A percentile compares a stretch with the other conserved stretches of the same genome.
phyloP scores from a whole-genome alignment of 2,329 filamentous ascomycete genomes.

The Diaporthe destruens region DNA sequence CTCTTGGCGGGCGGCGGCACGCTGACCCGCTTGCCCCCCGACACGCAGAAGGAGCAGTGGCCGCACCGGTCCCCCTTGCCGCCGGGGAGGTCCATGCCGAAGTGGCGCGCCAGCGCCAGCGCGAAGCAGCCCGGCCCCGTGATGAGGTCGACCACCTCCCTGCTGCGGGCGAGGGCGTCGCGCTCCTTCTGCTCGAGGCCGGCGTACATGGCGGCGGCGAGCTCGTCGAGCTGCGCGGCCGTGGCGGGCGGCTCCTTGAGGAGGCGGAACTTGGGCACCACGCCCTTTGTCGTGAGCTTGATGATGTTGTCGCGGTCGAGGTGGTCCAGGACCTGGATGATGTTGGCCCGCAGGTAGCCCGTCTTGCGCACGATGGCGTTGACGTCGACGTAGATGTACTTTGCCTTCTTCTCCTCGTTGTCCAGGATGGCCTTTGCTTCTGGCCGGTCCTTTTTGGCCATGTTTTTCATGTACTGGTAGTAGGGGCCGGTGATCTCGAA shows the following conservation, averaged over 20 bases:
- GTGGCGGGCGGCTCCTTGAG: conserved; percentile 59
- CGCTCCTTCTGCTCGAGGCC: conserved; percentile 65
- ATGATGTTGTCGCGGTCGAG: conserved; percentile 64
- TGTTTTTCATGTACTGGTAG: conserved; percentile 44
- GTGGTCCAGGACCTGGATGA: conserved; percentile 67
- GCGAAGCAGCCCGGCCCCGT: conserved; percentile 66
- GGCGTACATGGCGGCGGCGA: conserved; percentile 62
- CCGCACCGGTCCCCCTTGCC: conserved; percentile 60
- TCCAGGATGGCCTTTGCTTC: conserved; percentile 60
- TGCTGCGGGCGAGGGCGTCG: conserved; percentile 64
- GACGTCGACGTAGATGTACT: conserved; percentile 62
- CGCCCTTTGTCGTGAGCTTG: conserved; percentile 63
- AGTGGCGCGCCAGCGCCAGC: conserved; percentile 64
- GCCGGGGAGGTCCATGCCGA: conserved; percentile 65
- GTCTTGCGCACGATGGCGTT: conserved; percentile 51
- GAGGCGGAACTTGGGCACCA: conserved; percentile 67
- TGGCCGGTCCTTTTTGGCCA: conserved; percentile 52
- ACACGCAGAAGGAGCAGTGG: conserved; percentile 65
- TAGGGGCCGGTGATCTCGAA: conserved; percentile 57
- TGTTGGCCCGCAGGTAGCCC: conserved; percentile 56
- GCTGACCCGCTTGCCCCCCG: conserved; percentile 53
- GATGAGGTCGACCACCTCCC: conserved; percentile 65
- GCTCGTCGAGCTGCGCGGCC: conserved; percentile 54
- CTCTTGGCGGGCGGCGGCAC: conserved; percentile 55
- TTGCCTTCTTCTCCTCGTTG: conserved; percentile 55